Evolutionary conservation across 2,329 filamentous ascomycete genomes (phyloP), one percentile per base, ranked within the genome.

Genomic region (Colletotrichum camelliae): DNA sequence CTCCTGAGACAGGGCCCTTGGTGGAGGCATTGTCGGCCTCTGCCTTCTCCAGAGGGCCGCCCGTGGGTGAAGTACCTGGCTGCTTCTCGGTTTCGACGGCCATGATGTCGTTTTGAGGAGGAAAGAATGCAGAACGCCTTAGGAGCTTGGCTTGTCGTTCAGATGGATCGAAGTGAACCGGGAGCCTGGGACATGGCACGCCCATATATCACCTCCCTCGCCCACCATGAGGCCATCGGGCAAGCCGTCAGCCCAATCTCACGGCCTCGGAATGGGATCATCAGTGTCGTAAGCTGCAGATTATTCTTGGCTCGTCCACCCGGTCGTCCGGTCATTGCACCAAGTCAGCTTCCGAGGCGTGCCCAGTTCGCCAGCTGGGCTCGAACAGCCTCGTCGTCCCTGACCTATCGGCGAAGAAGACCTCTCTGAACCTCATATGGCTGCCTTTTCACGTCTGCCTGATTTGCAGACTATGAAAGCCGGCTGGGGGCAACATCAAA

Each of bases 21-120:
- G 10, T 72, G 29, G 72, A 72, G 24, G 61, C 43, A 37, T 31
- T 67, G 55, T 75, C 72, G 1, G 48, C 48, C 5, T 75, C 68
- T 3, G 52, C n/a, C 16, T 72, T 72, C 61, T 75, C 68, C 12
- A 72, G 6, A 3, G 39, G 39, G 16, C 61, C 31, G 1, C 68
- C 61, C 3, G 37, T 21, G 21, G 58, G 43, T 2, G 8, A 24
- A 16, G 31, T 16, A 16, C n/a, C 39, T 12, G 9, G n/a, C 61
- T 35, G 61, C 4, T 24, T 48, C 13, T 67, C 68, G 4, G 31
- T 16, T 8, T 62, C n/a, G 5, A 52, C 16, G 4, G 37, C 18
- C 72, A 64, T 72, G 37, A 8, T 62, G 12, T 31, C 7, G 18
- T 7, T 37, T 24, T 13, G 13, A 27, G 1, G n/a, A 0, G 21